Evolutionary conservation across 345 rosid genomes (phyloP), one percentile per base, ranked within the genome.

Genomic region (Sapria himalayana): DNA sequence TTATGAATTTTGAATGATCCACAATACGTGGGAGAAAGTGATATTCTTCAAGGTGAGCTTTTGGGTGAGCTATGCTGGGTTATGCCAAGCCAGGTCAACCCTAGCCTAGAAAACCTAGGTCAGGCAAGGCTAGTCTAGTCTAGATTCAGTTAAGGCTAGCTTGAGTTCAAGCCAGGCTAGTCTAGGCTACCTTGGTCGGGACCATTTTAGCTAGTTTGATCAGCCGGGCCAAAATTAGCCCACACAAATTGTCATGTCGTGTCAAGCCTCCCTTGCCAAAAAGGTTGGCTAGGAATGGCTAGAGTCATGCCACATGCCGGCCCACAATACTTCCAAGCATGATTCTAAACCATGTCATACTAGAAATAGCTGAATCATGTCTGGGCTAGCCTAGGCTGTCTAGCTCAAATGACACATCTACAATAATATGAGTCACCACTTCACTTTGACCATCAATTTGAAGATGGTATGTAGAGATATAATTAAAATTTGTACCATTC

Each of bases 61-160:
- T 5, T n/a, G 16, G 1, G 23, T 4, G 15, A 33, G 31, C 17
- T 16, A 14, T 15, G 33, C 22, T 2, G n/a, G n/a, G n/a, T n/a
- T 29, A 3, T 46, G 10, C 11, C 33, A 32, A 29, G 33, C 34
- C 22, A 33, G 24, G 19, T 21, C 14, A 13, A 46, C 50, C 29
- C 21, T 18, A 24, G 6, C 15, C 47, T 18, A 25, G 22, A 0
- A 4, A 4, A 7, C 18, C 31, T 3, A 10, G 12, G 7, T n/a
- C 17, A 17, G 0, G 22, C 4, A 8, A 3, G 19, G 29, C 37
- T 16, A n/a, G 12, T 0, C 19, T 0, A 29, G 32, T 9, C 19
- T 4, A 17, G n/a, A 27, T 9, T 19, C 12, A 23, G 0, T 18
- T 2, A n/a, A n/a, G n/a, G n/a, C n/a, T n/a, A n/a, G n/a, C n/a